Evolutionary conservation across 495 filamentous ascomycete genomes (phyloP).

Genomic region (Acidiella bohemica): DNA sequence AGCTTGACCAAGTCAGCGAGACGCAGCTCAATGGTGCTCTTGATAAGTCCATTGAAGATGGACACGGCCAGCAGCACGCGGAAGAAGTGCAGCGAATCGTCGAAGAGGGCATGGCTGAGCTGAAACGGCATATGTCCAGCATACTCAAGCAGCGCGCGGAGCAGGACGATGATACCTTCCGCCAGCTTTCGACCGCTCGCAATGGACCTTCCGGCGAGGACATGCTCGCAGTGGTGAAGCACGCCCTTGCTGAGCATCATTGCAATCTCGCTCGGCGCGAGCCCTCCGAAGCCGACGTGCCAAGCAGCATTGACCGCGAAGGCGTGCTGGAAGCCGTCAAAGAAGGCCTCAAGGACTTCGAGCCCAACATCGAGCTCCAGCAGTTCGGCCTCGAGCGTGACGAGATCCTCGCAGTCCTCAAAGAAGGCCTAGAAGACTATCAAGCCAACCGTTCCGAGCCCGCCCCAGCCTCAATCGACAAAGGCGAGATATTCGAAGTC

Average conservation of each 20-base stretch:
- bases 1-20: slow-evolving; percentile 47
- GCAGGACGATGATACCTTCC: slow-evolving; percentile 18
- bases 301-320: slow-evolving; percentile 48
- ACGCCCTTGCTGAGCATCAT: slow-evolving; percentile 53
- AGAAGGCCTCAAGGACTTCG: slow-evolving; percentile 82
- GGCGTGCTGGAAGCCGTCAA: slow-evolving; percentile 74
- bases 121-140: slow-evolving; percentile 65
- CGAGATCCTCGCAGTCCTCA: slow-evolving; percentile 71
- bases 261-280: slow-evolving; percentile 11
- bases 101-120: slow-evolving; percentile 60
- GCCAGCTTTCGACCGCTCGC: slow-evolving; percentile 9
- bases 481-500: slow-evolving; percentile 64
- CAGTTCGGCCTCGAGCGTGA: slow-evolving; percentile 80
- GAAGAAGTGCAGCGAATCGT: slow-evolving; percentile 68
- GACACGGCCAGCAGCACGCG: slow-evolving; percentile 35
- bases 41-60: slow-evolving; percentile 37
- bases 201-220: slow-evolving; percentile 60
- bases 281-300: slow-evolving; percentile 3
- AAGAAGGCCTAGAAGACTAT: slow-evolving; percentile 69
- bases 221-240: slow-evolving; percentile 66
- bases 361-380: slow-evolving; percentile 79
- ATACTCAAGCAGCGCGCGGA: slow-evolving; percentile 62
- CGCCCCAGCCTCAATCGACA: slow-evolving; percentile 43
- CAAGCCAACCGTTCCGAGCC: slow-evolving; percentile 37
- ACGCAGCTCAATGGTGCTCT: slow-evolving; percentile 22